These are phyloP conservation scores for Trichoderma arundinaceum DNA, from an alignment of 2,329 filamentous ascomycete species.

Conservation along the genomic window DNA sequence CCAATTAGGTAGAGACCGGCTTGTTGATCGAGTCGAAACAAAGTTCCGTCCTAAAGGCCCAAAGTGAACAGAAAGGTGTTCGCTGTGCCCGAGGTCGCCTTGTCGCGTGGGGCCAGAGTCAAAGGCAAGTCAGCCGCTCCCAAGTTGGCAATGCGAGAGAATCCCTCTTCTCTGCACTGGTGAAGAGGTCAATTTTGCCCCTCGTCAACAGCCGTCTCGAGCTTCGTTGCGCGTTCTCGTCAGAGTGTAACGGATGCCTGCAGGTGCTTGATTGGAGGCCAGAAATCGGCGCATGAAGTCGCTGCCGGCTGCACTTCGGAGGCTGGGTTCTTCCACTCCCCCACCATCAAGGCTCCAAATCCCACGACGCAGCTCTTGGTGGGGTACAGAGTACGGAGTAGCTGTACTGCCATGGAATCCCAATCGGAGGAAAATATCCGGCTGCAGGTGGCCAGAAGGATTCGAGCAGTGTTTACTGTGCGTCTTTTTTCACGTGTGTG, in stretches of 20 bases:
- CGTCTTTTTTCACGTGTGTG: background rate
- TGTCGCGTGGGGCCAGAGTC: background rate
- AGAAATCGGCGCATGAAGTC: conserved; percentile 27
- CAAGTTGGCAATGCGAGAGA: conserved; percentile 15
- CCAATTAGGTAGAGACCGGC: background rate
- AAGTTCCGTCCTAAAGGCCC: background rate
- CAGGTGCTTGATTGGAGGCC: conserved; percentile 21
- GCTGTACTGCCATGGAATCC: background rate
- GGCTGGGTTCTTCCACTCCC: conserved; percentile 33
- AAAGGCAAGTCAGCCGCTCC: background rate
- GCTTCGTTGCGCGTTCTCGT: conserved; percentile 21
- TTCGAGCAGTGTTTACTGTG: background rate
- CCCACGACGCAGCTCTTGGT: conserved; percentile 13
- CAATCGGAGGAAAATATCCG: background rate
- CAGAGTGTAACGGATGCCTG: conserved; percentile 10
- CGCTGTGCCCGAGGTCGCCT: background rate
- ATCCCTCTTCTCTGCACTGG: background rate
- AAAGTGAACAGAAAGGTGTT: background rate
- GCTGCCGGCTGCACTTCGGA: conserved; percentile 37
- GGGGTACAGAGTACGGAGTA: conserved; percentile 6
- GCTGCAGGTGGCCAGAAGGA: background rate
- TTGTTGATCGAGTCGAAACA: background rate
- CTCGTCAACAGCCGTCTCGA: conserved; percentile 19
- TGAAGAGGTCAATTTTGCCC: background rate
- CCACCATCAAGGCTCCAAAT: conserved; percentile 15